Conservation (phyloP, 257 asterid genomes). For the Solanum phureja region DNA sequence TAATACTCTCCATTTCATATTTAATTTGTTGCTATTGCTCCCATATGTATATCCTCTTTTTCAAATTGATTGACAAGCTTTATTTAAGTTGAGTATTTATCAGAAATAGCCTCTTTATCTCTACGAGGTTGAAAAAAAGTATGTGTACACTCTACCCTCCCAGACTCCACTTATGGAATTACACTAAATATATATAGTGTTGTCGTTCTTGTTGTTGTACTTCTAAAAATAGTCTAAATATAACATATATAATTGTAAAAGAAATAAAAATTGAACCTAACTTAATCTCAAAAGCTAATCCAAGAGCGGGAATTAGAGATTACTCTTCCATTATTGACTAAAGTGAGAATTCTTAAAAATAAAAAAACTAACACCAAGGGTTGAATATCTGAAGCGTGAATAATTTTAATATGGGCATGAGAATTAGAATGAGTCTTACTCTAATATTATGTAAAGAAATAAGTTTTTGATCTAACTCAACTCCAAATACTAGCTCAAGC, state of each 20-base stretch:
- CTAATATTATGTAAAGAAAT: background rate
- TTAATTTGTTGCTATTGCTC: background rate
- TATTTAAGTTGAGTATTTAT: no score
- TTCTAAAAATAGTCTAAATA: background rate
- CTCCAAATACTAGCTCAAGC: no score
- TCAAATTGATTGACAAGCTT: background rate
- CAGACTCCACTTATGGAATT: accelerated
- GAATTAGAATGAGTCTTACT: no score
- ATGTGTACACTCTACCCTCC: background rate
- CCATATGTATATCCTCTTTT: background rate
- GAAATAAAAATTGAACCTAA: background rate
- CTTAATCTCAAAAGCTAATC: background rate
- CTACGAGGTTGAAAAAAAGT: background rate
- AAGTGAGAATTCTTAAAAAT: background rate
- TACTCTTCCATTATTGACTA: background rate
- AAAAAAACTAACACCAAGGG: background rate
- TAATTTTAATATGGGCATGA: background rate
- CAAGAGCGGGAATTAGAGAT: background rate
- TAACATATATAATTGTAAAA: background rate
- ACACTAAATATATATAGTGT: background rate
- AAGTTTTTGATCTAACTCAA: background rate
- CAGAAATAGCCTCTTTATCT: no score
- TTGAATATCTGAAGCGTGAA: background rate
- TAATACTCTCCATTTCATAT: background rate
- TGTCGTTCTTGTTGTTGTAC: background rate